Percentiles rank a stretch among this genome's conserved stretches.
These are phyloP conservation scores for Phlebiopsis flavidoalba DNA, from an alignment of 768 basidiomycete genomes.

Conservation along the genomic window DNA sequence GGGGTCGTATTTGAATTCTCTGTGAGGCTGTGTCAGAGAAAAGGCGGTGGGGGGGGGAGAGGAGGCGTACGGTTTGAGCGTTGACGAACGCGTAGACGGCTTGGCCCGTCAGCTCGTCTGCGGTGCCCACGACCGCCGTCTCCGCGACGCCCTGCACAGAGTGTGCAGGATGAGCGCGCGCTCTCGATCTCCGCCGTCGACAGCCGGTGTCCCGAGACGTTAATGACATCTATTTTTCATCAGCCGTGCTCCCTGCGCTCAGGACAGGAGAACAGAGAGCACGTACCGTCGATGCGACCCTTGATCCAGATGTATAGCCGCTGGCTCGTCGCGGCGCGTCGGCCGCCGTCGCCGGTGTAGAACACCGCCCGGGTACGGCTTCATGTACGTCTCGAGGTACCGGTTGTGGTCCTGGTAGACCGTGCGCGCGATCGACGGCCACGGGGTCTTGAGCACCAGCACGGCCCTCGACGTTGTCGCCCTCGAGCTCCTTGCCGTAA, in stretches of 20 bases:
- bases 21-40: neutral
- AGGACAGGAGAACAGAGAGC: neutral
- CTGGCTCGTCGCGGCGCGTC: slow-evolving; percentile 72
- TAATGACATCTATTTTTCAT: slow-evolving; percentile 74
- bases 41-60: neutral
- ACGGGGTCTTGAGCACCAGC: slow-evolving; percentile 77
- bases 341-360: slow-evolving; percentile 97
- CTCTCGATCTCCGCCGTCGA: slow-evolving; percentile 98
- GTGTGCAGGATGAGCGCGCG: slow-evolving; percentile 89
- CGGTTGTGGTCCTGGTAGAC: slow-evolving; percentile 91
- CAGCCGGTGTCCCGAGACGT: slow-evolving; percentile 94
- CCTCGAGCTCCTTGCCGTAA: slow-evolving; percentile 68
- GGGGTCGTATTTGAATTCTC: slow-evolving; percentile 72
- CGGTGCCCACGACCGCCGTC: slow-evolving; percentile 77
- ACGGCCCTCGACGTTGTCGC: slow-evolving; percentile 89
- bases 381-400: slow-evolving; percentile 77
- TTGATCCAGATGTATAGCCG: slow-evolving; percentile 99
- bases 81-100: slow-evolving; percentile 94
- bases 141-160: slow-evolving; percentile 96
- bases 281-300: slow-evolving; percentile 87
- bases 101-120: slow-evolving; percentile 87
- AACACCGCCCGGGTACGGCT: slow-evolving; percentile 87
- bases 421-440: slow-evolving; percentile 94
- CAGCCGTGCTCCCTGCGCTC: neutral
- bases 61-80: slow-evolving; percentile 77